phyloP scores from a whole-genome alignment of 345 rosid species.

The Salix purpurea region DNA sequence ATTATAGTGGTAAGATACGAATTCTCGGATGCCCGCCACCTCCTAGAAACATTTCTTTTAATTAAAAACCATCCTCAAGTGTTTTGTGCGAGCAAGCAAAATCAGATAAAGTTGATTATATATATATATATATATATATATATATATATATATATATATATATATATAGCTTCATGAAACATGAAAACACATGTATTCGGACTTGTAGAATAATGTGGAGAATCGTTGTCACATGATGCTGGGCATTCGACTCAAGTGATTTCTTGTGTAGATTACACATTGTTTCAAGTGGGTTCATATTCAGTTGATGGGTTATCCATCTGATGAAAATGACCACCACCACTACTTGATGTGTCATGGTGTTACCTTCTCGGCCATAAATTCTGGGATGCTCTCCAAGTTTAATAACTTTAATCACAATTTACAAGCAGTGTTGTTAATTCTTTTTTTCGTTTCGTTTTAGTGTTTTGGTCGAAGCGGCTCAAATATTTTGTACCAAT shows the following conservation, averaged over 20 bases:
- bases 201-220: constrained; percentile 13
- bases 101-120: background rate
- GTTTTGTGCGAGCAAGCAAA: background rate
- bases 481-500: too few species aligned
- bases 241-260: background rate
- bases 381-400: background rate
- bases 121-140: background rate
- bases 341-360: too few species aligned
- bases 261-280: background rate
- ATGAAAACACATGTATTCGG: too few species aligned
- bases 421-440: too few species aligned
- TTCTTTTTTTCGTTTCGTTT: too few species aligned
- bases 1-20: background rate
- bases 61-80: background rate
- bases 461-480: fast-evolving
- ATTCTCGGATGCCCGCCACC: background rate
- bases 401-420: too few species aligned
- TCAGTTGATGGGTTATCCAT: background rate
- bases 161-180: too few species aligned
- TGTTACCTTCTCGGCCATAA: constrained; percentile 8
- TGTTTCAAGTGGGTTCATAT: constrained; percentile 7
- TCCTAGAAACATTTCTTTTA: background rate
- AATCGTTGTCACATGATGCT: constrained; percentile 16
- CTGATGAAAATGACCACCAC: constrained; percentile 14
- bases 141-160: background rate